Percentiles rank a stretch among this genome's conserved stretches.
These are phyloP conservation scores for Arabidopsis suecica DNA, from an alignment of 345 rosid species.

Conservation along the genomic window DNA sequence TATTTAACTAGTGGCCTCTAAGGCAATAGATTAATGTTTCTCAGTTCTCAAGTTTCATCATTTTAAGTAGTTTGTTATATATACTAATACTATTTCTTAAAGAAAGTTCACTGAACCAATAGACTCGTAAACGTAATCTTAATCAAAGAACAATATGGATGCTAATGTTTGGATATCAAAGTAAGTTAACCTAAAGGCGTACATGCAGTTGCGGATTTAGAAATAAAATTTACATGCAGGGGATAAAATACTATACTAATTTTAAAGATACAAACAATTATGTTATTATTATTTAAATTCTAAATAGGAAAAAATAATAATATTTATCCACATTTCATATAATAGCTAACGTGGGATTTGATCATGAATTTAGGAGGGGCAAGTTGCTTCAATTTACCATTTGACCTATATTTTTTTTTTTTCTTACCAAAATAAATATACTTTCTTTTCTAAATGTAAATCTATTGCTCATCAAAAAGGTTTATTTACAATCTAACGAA, in stretches of 20 bases:
- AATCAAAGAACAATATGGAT: background rate
- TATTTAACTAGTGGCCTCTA: background rate
- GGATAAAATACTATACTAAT: too few relatives aligned
- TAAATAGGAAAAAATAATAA: too few relatives aligned
- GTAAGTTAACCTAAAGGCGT: background rate
- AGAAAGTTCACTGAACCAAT: background rate
- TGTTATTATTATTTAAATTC: too few relatives aligned
- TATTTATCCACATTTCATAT: too few relatives aligned
- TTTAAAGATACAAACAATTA: too few relatives aligned
- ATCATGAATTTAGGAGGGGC: too few relatives aligned
- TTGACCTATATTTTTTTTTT: too few relatives aligned
- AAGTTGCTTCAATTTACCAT: too few relatives aligned
- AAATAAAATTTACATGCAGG: too few relatives aligned
- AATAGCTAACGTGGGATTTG: too few relatives aligned
- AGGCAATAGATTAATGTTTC: background rate
- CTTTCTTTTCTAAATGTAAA: too few relatives aligned
- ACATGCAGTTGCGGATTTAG: background rate
- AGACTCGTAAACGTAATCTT: background rate
- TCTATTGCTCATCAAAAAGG: background rate
- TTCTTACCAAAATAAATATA: too few relatives aligned
- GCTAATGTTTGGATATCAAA: background rate
- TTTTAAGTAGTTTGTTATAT: background rate
- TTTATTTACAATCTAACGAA: background rate
- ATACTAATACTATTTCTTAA: background rate
- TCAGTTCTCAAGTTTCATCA: background rate